Evolutionary conservation across 345 rosid species (phyloP).

Genomic region (Hibiscus mutabilis): DNA sequence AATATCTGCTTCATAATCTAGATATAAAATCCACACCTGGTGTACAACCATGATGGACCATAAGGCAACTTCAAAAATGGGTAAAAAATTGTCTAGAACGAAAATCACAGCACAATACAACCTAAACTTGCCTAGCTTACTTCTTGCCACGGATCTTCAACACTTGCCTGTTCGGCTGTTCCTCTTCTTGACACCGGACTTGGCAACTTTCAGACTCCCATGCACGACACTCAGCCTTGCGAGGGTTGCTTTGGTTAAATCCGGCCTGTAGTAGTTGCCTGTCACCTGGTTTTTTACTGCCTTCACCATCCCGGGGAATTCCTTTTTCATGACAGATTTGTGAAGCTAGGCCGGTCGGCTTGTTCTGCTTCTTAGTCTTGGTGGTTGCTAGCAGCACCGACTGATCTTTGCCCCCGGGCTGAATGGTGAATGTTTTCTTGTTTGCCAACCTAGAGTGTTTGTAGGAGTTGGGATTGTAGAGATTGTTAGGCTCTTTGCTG

Average conservation of each 20-base stretch:
- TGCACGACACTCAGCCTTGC: not conserved
- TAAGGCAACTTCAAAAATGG: no score
- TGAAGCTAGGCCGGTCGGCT: constrained; percentile 50
- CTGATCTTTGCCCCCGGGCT: constrained; percentile 54
- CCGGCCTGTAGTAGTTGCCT: not conserved
- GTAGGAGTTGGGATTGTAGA: constrained; percentile 75
- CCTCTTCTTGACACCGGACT: not conserved
- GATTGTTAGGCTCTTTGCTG: constrained; percentile 72
- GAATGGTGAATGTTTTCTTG: constrained; percentile 74
- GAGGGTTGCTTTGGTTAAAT: not conserved
- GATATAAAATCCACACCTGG: no score
- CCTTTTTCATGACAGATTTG: constrained; percentile 62
- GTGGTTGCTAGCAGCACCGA: constrained; percentile 63
- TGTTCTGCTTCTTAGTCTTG: constrained; percentile 86
- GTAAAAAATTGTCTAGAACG: no score
- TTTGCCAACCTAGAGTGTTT: constrained; percentile 88
- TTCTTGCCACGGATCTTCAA: not conserved
- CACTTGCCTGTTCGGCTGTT: not conserved
- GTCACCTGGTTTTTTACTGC: constrained; percentile 46
- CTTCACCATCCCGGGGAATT: constrained; percentile 70
- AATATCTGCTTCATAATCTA: no score
- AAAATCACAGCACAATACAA: no score
- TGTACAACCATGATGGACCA: no score
- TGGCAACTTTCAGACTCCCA: not conserved
- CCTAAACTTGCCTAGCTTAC: no score